Base-by-base conservation (phyloP, 805 yeast species). In the Pichia manshurica region DNA sequence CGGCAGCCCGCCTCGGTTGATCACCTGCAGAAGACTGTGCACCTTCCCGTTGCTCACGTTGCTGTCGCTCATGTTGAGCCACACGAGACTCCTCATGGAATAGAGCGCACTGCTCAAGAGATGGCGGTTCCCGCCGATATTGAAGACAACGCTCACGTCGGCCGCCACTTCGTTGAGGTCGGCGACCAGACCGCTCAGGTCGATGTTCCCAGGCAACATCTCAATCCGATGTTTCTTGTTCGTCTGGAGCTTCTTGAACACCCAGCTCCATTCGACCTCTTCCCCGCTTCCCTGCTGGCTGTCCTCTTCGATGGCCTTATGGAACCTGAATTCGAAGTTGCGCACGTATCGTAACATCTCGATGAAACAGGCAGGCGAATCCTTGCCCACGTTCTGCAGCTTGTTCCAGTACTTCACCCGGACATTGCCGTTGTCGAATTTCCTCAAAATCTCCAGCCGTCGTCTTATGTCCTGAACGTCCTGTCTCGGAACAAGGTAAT, bases 161-260 rank as follows among this genome's bases (percentile, higher is more conserved):
- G 15, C 36, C 17, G 20, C 8, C 2, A 51, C 8, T 22, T 46
- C 44, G 28, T 41, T 42, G 13, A 47, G 16, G 31, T 52, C 53
- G 15, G 23, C 38, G 7, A 45, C 45, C 10, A 52, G 25, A 3
- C 36, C 47, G 3, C 7, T 12, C 15, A 52, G 15, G 25, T 49
- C 49, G 22, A 52, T 25, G 37, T 52, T 52, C 12, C 29, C 39
- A 5, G 55, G 51, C 19, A 52, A 25, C 37, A 42, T 42, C 28
- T 52, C 55, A 25, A 52, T 42, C 13, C 55, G 16, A 28, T 52
- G 55, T 10, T 36, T 41, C 3, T 34, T 22, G 15, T 37, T 17
- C 6, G 35, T 17, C 13, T 32, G 42, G 19, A 52, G 23, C 13
- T 49, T 52, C 12, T 28, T 36, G 6, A 44, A 40, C 28, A 49